phyloP scores from a whole-genome alignment of 768 basidiomycete genomes.

The Hygrophorus pudorinus region DNA sequence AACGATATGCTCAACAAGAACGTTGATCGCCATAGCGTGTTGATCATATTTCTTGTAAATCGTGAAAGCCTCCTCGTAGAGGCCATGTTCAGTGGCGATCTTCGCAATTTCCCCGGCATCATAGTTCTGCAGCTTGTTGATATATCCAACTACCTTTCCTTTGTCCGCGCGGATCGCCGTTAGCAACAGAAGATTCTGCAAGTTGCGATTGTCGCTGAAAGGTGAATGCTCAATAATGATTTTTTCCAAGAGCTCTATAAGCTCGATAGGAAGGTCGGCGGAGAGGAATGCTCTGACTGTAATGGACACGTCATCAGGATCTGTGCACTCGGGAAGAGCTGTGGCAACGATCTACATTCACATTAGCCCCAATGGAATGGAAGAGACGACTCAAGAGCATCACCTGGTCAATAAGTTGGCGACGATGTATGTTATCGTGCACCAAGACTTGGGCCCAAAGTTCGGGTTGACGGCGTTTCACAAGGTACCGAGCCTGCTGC shows the following conservation, averaged over 20 bases:
- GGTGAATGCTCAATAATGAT: conserved; percentile 96
- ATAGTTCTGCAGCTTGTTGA: conserved; percentile 95
- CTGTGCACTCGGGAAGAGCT: conserved; percentile 92
- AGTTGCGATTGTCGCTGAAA: conserved; percentile 94
- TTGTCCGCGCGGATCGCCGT: conserved; percentile 97
- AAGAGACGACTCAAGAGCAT: conserved; percentile 7
- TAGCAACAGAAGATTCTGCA: conserved; percentile 90
- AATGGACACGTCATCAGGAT: conserved; percentile 96
- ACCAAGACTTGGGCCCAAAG: conserved; percentile 94
- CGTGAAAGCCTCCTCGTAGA: conserved; percentile 93
- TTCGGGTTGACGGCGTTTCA: conserved; percentile 90
- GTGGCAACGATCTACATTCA: conserved; percentile 72
- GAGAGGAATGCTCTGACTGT: conserved; percentile 98
- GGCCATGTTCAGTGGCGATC: conserved; percentile 92
- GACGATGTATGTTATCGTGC: conserved; percentile 83
- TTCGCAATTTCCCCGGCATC: conserved; percentile 91
- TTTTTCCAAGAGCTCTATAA: conserved; percentile 97
- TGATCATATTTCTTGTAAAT: conserved; percentile 98
- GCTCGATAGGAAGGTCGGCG: conserved; percentile 92
- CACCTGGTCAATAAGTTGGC: conserved; percentile 89
- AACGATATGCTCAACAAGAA: conserved; percentile 96
- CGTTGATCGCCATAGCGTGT: conserved; percentile 92
- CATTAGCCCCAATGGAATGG: conserved; percentile 2
- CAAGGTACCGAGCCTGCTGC: conserved; percentile 96
- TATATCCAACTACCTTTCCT: conserved; percentile 96